Evolutionary conservation across 1,284 basidiomycete species (phyloP).

Genomic region (Gomphus bonarii): DNA sequence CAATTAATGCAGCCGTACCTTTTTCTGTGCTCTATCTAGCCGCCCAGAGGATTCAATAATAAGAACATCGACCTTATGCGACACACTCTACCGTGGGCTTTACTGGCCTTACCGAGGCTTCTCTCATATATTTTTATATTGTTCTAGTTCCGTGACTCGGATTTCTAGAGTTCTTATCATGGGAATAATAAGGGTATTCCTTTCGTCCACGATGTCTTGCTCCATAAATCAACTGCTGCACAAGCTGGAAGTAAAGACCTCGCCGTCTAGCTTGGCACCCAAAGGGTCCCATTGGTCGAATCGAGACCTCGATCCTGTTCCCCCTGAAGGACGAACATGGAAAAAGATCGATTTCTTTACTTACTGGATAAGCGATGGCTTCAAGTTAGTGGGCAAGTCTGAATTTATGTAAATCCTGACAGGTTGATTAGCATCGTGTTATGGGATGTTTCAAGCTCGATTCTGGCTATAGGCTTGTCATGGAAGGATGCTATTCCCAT

Average conservation of each 20-base stretch:
- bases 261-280: constrained; percentile 36
- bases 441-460: constrained; percentile 45
- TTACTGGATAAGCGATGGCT: constrained; percentile 59
- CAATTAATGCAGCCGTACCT: too few species aligned
- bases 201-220: too few species aligned
- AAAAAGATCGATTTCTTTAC: constrained; percentile 46
- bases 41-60: too few species aligned
- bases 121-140: too few species aligned
- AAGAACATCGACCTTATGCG: too few species aligned
- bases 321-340: constrained; percentile 49
- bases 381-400: constrained; percentile 18
- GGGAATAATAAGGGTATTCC: too few species aligned
- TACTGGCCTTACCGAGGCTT: too few species aligned
- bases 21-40: too few species aligned
- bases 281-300: constrained; percentile 51
- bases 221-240: not conserved
- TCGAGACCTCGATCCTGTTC: constrained; percentile 66
- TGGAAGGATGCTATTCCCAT: constrained; percentile 54
- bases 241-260: constrained; percentile 8
- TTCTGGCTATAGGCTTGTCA: constrained; percentile 56
- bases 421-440: constrained; percentile 22
- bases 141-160: too few species aligned
- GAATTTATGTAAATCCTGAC: constrained; percentile 25
- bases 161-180: too few species aligned
- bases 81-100: too few species aligned